Evolutionary conservation across 2,329 filamentous ascomycete species (phyloP), one percentile per base, ranked within the genome.

Genomic region (Colletotrichum musae): DNA sequence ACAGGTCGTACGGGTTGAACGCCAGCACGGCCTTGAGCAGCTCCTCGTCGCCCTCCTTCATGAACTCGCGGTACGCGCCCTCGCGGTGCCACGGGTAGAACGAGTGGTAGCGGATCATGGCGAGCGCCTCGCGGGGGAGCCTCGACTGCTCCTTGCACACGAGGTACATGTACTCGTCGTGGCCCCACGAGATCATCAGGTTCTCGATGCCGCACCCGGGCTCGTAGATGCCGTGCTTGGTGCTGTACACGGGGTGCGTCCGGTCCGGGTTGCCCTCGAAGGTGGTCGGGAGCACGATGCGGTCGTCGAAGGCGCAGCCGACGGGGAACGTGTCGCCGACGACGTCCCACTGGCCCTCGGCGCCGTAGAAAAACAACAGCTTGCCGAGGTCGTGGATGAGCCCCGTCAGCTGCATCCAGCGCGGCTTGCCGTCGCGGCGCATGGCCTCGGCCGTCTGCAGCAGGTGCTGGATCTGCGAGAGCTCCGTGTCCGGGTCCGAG

Each of bases 1-100:
- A 97, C 60, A 97, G 78, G 78, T 97, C 94, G 75, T 97, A 97
- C 0, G 94, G 94, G 79, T 97, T 97, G 82, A 97, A 97, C 0
- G 93, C 93, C 80, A 89, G 88, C 58, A 97, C 94, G 9, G 94
- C 94, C 77, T 89, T 88, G 74, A 97, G 83, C 91, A 97, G 94
- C 75, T 87, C 86, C 79, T 91, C 83, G 75, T 97, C 94, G 77
- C 94, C 92, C 70, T 92, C 90, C 78, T 92, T 88, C 94, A 97
- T 97, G 80, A 97, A 88, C 81, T 94, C 89, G 70, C 82, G 81
- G 82, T 97, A 97, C 6, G 93, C 94, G 63, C 91, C 92, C 79
- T 92, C 91, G 70, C 87, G 89, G 82, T 97, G 94, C 94, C 94
- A 97, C 16, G 94, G 92, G 82, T 97, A 97, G 83, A 97, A 97